These are phyloP conservation scores for Exophiala sideris DNA, from an alignment of 2,329 filamentous ascomycete species.

Conservation along the genomic window DNA sequence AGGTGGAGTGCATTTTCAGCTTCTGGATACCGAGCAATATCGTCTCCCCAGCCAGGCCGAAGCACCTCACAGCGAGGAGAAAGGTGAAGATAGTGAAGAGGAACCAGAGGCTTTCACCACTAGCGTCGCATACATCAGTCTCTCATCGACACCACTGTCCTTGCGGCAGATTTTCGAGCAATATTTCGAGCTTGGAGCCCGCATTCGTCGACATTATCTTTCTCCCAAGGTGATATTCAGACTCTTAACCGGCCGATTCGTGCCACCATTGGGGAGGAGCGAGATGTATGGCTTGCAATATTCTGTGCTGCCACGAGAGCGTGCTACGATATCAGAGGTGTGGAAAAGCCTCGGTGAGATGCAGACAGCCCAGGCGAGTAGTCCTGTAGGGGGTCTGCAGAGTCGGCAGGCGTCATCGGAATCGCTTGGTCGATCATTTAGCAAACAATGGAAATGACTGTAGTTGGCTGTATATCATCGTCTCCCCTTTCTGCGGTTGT, in stretches of 20 bases:
- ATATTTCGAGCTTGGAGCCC: conserved; percentile 90
- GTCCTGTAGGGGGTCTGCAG: conserved; percentile 54
- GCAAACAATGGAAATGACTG: conserved; percentile 17
- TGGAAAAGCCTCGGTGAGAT: conserved; percentile 69
- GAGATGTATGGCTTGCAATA: conserved; percentile 96
- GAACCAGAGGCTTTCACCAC: conserved; percentile 11
- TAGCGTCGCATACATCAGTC: conserved; percentile 21
- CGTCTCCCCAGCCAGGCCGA: conserved; percentile 12
- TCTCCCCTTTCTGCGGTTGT: neutral
- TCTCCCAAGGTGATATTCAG: conserved; percentile 84
- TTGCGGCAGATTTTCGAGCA: conserved; percentile 95
- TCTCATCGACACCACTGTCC: conserved; percentile 78
- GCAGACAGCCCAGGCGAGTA: neutral
- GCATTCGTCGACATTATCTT: conserved; percentile 92
- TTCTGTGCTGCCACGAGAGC: conserved; percentile 84
- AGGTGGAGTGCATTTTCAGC: conserved; percentile 50
- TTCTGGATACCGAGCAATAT: conserved; percentile 14
- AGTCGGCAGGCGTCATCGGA: conserved; percentile 95
- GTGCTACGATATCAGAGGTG: conserved; percentile 78
- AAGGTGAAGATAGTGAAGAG: neutral
- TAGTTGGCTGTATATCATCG: neutral
- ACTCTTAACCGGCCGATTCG: conserved; percentile 83
- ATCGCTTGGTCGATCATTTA: conserved; percentile 44
- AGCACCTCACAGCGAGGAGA: neutral
- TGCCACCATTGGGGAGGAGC: conserved; percentile 90